Base-by-base conservation (phyloP, 805 yeast species). In the Kodamaea restingae region DNA sequence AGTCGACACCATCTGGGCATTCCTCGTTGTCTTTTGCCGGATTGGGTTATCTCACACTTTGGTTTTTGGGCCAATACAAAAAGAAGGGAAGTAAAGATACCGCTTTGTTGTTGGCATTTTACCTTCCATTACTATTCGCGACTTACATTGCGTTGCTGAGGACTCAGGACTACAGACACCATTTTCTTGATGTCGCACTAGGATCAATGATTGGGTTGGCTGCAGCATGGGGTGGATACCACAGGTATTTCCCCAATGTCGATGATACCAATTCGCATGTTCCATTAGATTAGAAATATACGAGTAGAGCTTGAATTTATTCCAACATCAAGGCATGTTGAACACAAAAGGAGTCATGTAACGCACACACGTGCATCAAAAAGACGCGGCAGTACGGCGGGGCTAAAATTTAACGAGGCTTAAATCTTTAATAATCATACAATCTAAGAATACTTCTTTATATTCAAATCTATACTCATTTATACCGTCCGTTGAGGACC, bases 1-100 rank as follows among this genome's bases (percentile, higher is more conserved):
- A 76, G 44, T 67, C 76, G 18, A 71, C 79, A 5, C 83, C 83
- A 1, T 72, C 78, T 6, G 83, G 83, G 17, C 83, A 77, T 48
- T 61, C 77, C 7, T 65, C 78, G 2, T 62, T 70, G 28, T 65
- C 80, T n/a, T 78, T 77, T 51, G 58, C 73, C 11, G 76, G 78
- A 1, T 58, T 76, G 38, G 55, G 64, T 7, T 77, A 59, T 54
- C 59, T 77, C 36, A 47, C 74, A 9, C 52, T 76, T 24, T 76
- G 77, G 76, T 45, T 73, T 3, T 54, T 55, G 26, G 76, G 75
- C n/a, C 76, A 73, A 48, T 56, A 61, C 30, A 42, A 42, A 21
- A 45, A 52, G 21, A 37, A 42, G 28, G 27, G 33, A 15, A 32
- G 9, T 7, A 30, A 34, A 21, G 31, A 36, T 9, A 35, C 28